phyloP scores from a whole-genome alignment of 257 asterid species.

The Solanum paucissectum region DNA sequence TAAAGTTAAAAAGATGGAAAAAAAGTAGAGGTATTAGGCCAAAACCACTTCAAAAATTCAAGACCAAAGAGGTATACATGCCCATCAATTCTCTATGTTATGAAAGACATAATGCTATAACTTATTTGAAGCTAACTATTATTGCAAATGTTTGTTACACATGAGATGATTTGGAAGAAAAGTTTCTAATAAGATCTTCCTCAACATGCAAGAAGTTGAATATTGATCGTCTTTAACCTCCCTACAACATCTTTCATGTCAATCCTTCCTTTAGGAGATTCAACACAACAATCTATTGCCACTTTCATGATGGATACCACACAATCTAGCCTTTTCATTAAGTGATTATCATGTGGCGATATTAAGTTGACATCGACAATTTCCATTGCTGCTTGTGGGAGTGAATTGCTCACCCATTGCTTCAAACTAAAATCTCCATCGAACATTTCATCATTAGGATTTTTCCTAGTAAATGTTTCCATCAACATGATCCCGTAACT shows the following conservation, averaged over 20 bases:
- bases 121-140: too few species aligned
- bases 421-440: too few species aligned
- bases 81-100: too few species aligned
- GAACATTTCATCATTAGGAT: not conserved
- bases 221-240: not conserved
- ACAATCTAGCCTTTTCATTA: not conserved
- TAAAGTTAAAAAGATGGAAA: too few species aligned
- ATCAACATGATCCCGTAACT: not conserved
- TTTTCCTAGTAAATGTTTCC: not conserved
- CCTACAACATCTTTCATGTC: not conserved
- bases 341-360: not conserved
- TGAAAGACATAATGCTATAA: too few species aligned
- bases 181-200: slow-evolving; percentile 1
- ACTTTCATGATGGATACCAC: not conserved
- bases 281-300: not conserved
- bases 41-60: too few species aligned
- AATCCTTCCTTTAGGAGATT: not conserved
- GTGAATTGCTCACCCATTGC: not conserved
- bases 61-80: too few species aligned
- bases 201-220: not conserved
- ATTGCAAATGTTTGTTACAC: too few species aligned
- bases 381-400: not conserved
- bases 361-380: too few species aligned
- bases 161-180: too few species aligned
- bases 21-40: too few species aligned